Base-by-base conservation (phyloP, 164 flowering plant genomes). In the Platanus orientalis region DNA sequence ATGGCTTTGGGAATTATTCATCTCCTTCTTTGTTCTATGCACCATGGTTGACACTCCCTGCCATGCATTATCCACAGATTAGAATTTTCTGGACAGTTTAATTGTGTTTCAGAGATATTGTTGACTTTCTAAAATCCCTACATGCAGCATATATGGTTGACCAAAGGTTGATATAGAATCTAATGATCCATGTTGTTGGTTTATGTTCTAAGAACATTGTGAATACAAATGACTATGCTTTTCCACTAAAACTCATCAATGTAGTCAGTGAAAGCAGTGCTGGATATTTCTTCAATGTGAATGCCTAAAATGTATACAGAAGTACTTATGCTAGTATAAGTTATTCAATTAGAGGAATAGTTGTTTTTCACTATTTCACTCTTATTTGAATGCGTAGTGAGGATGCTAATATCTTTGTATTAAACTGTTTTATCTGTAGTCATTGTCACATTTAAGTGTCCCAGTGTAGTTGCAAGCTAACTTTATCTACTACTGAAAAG, bases 21-120 rank as follows among this genome's bases (percentile, higher is more conserved):
- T 39, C 60, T 14, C 21, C 92, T 94, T 66, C 75, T 89, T 64
- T 72, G 63, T 69, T 85, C 84, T 3, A 81, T 87, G 78, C 88
- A 80, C 89, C 92, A 91, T n/a, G 85, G 79, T 68, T 83, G 93
- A 53, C 2, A 87, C 74, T 73, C 92, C 97, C 97, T 90, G 79
- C 73, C 61, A 44, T 56, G 62, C 13, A 24, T 12, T 16, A 52
- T 44, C 62, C 42, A n/a, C 25, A 34, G 4, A 34, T 69, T 48
- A 61, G 21, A 36, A 39, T 54, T 36, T 27, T 13, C 16, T 50
- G 3, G 34, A 36, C 58, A 63, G 12, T 61, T 27, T 13, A 24
- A 40, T 24, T 39, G 2, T 14, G 53, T 0, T 20, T n/a, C 5
- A 14, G 7, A n/a, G 26, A 42, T n/a, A n/a, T 39, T 51, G 16